These are phyloP conservation scores for Voacanga thouarsii DNA, from an alignment of 257 asterid species.

Conservation along the genomic window DNA sequence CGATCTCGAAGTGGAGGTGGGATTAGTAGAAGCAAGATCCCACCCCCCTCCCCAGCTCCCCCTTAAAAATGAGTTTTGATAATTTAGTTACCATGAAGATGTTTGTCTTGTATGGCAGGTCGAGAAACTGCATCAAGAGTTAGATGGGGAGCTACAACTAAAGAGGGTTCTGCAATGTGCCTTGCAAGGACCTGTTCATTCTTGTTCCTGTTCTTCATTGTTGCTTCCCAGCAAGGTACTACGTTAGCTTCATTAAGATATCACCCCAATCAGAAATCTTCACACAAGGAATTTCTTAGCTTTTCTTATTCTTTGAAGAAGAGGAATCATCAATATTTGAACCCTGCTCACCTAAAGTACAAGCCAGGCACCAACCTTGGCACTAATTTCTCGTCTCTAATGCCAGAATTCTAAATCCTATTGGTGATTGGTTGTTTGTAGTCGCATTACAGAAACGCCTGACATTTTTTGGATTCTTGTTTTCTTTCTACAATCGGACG, in stretches of 20 bases:
- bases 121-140: constrained; percentile 50
- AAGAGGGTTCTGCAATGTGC: constrained; percentile 73
- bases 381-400: not conserved
- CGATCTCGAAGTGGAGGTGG: constrained; percentile 60
- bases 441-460: not conserved
- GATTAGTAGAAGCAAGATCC: not conserved
- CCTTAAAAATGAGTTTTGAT: not conserved
- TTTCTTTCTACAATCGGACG: not conserved
- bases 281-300: too few species aligned
- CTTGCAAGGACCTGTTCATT: constrained; percentile 59
- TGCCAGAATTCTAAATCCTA: not conserved
- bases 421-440: not conserved
- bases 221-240: constrained; percentile 49
- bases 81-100: not conserved
- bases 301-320: too few species aligned
- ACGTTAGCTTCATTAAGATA: not conserved
- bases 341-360: not conserved
- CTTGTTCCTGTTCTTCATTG: constrained; percentile 52
- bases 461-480: not conserved
- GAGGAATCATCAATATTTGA: too few species aligned
- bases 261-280: too few species aligned
- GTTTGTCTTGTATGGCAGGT: constrained; percentile 37
- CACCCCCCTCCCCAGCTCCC: too few species aligned
- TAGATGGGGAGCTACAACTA: constrained; percentile 66
- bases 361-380: too few species aligned